These are phyloP conservation scores for Colletotrichum camelliae DNA, from an alignment of 2,329 filamentous ascomycete genomes.

Conservation along the genomic window DNA sequence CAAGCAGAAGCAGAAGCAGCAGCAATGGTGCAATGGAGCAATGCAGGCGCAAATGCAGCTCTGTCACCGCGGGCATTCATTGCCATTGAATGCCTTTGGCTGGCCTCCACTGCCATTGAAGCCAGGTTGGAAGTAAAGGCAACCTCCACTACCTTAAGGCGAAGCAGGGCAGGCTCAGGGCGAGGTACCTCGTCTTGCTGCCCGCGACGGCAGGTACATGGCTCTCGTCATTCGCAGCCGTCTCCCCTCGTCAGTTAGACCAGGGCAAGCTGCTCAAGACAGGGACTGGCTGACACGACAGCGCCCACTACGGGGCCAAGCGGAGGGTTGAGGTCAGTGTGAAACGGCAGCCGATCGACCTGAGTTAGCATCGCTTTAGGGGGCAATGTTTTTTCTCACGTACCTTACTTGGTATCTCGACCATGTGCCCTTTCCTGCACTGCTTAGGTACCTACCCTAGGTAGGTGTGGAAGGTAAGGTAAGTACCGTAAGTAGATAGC, in stretches of 20 bases:
- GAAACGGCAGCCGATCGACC: conserved; percentile 21
- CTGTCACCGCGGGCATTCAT: not conserved
- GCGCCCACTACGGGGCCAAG: conserved; percentile 16
- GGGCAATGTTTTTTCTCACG: not conserved
- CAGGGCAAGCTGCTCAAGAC: not conserved
- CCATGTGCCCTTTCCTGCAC: not conserved
- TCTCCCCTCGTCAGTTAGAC: not conserved
- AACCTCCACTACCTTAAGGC: not conserved
- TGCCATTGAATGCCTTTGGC: not conserved
- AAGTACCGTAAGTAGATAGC: not conserved
- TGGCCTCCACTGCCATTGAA: not conserved
- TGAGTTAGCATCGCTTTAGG: not conserved
- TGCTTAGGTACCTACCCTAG: too few species aligned
- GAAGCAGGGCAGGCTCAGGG: not conserved
- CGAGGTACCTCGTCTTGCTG: not conserved
- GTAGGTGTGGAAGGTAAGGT: too few species aligned
- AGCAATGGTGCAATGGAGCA: not conserved
- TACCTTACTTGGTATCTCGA: not conserved
- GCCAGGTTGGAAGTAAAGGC: not conserved
- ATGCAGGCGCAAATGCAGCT: not conserved
- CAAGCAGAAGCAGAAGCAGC: not conserved
- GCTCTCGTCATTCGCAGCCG: not conserved
- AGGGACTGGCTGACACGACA: conserved; percentile 18
- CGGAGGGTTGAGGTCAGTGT: conserved; percentile 17
- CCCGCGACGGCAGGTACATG: not conserved